These are phyloP conservation scores for Clavariopsis aquatica DNA, from an alignment of 495 filamentous ascomycete genomes.

Conservation along the genomic window DNA sequence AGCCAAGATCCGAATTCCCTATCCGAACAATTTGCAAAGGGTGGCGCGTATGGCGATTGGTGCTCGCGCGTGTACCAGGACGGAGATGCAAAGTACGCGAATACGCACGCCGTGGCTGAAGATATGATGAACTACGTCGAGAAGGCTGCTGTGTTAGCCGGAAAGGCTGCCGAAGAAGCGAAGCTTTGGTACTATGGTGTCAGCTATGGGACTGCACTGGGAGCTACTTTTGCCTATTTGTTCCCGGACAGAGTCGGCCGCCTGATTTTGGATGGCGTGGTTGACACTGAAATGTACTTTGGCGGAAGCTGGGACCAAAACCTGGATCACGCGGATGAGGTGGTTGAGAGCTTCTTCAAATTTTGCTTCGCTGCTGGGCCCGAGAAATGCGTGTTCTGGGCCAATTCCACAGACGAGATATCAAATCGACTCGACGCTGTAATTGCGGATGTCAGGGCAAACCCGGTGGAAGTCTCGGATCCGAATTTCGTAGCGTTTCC, in stretches of 20 bases:
- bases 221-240: conserved; percentile 53
- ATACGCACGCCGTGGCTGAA: conserved; percentile 50
- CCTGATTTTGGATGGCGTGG: conserved; percentile 56
- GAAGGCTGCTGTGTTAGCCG: conserved; percentile 46
- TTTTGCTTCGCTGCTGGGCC: conserved; percentile 52
- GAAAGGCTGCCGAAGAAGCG: conserved; percentile 16
- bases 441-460: conserved; percentile 11
- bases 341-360: conserved; percentile 54
- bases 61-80: conserved; percentile 36
- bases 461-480: conserved; percentile 53
- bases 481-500: conserved; percentile 20
- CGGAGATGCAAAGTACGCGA: conserved; percentile 50
- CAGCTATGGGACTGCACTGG: conserved; percentile 40
- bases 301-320: conserved; percentile 31
- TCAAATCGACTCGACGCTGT: conserved; percentile 41
- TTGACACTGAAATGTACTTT: conserved; percentile 45
- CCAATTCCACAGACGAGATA: conserved; percentile 45
- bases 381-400: conserved; percentile 11
- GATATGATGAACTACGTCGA: conserved; percentile 56
- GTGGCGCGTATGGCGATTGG: conserved; percentile 37
- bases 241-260: conserved; percentile 54
- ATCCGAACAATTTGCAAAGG: conserved; percentile 39
- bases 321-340: conserved; percentile 44
- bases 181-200: conserved; percentile 42
- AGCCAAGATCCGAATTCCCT: conserved; percentile 37